Evolutionary conservation across 805 yeast species (phyloP).

Genomic region (Saccharomycopsis lassenensis): DNA sequence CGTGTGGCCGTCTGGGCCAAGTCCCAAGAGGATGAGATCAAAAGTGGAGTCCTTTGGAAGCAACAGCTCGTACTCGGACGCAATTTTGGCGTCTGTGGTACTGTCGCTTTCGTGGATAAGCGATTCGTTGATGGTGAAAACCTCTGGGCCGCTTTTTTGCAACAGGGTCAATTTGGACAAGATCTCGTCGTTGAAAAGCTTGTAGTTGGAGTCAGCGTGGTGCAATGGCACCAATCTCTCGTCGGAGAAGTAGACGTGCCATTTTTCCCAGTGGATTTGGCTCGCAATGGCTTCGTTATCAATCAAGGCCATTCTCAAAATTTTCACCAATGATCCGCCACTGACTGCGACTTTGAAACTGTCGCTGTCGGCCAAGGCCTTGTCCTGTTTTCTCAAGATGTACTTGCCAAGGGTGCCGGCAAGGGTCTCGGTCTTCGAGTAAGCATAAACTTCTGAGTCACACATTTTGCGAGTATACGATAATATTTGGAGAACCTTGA

Average conservation of each 20-base stretch:
- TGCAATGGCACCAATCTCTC: constrained; percentile 81
- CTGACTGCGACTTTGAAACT: constrained; percentile 70
- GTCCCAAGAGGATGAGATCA: constrained; percentile 82
- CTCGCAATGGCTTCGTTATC: constrained; percentile 36
- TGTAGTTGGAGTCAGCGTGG: constrained; percentile 79
- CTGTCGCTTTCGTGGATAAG: constrained; percentile 50
- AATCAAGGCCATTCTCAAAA: constrained; percentile 47
- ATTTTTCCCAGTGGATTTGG: constrained; percentile 52
- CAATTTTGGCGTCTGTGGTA: constrained; percentile 62
- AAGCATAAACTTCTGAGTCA: constrained; percentile 20
- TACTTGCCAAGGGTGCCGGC: constrained; percentile 57
- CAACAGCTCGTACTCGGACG: constrained; percentile 81
- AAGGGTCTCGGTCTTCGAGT: constrained; percentile 44
- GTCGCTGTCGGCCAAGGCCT: constrained; percentile 34
- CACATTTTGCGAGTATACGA: no score
- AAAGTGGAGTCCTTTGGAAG: constrained; percentile 85
- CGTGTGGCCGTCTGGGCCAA: constrained; percentile 98
- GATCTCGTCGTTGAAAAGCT: constrained; percentile 65
- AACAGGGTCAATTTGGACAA: constrained; percentile 27
- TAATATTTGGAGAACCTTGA: no score
- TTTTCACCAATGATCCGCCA: constrained; percentile 74
- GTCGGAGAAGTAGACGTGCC: constrained; percentile 82
- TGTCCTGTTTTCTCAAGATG: constrained; percentile 50
- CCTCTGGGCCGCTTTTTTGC: constrained; percentile 45
- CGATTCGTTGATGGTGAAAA: constrained; percentile 74